Evolutionary conservation across 23 red algal species (phyloP).

Genomic region (Gracilaria gracilis): DNA sequence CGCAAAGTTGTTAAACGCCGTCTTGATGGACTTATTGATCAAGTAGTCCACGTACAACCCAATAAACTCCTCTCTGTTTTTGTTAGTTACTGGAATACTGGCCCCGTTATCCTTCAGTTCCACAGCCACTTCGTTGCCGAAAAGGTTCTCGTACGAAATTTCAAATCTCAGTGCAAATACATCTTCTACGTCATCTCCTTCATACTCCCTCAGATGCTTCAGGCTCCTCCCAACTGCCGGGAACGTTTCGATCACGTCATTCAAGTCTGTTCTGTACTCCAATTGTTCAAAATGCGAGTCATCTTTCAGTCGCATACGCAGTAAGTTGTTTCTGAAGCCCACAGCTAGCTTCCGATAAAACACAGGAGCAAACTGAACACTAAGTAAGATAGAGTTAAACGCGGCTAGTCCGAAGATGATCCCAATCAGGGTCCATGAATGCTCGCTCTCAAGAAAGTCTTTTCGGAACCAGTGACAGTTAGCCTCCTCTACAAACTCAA

Average conservation of each 20-base stretch:
- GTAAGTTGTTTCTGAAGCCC: constrained; percentile 52
- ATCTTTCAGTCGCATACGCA: constrained; percentile 35
- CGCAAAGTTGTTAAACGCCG: constrained; percentile 83
- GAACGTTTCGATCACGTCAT: constrained; percentile 85
- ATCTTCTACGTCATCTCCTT: constrained; percentile 84
- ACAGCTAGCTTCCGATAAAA: constrained; percentile 83
- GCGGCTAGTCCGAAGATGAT: constrained; percentile 87
- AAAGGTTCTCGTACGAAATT: constrained; percentile 80
- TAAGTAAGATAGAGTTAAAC: constrained; percentile 88
- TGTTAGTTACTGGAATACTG: constrained; percentile 71
- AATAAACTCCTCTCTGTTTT: constrained; percentile 85
- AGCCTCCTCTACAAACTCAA: constrained; percentile 83
- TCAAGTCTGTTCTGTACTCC: constrained; percentile 67
- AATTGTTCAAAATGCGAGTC: constrained; percentile 12
- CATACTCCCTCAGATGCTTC: constrained; percentile 73
- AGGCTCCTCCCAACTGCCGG: constrained; percentile 78
- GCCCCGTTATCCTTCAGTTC: constrained; percentile 79
- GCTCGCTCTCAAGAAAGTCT: constrained; percentile 72
- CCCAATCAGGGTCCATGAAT: constrained; percentile 86
- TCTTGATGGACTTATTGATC: constrained; percentile 81
- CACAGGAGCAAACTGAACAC: constrained; percentile 86
- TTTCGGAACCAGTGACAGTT: constrained; percentile 84
- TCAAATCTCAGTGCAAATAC: constrained; percentile 82
- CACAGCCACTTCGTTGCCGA: constrained; percentile 69
- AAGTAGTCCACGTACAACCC: constrained; percentile 76